These are phyloP conservation scores for Sequoia sempervirens DNA, from an alignment of 75 land plant genomes.

Conservation along the genomic window DNA sequence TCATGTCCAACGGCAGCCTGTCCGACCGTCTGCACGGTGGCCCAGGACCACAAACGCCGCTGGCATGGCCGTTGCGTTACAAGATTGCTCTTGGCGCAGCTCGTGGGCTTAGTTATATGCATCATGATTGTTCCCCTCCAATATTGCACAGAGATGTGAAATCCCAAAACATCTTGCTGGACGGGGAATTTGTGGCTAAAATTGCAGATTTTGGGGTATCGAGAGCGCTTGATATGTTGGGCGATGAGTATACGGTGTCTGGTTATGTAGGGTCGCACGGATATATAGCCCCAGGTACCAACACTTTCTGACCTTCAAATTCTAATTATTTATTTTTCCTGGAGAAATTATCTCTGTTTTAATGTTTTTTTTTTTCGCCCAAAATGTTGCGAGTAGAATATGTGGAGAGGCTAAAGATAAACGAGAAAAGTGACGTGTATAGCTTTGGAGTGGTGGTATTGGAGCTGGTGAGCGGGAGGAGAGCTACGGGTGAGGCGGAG, in stretches of 20 bases:
- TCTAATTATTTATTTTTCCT: neutral
- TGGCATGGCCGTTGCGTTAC: slow-evolving; percentile 35
- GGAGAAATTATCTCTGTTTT: neutral
- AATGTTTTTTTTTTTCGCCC: neutral
- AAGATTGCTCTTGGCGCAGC: slow-evolving; percentile 5
- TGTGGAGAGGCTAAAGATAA: slow-evolving; percentile 20
- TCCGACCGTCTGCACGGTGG: slow-evolving; percentile 10
- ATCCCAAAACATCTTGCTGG: slow-evolving; percentile 24
- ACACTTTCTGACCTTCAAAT: no score
- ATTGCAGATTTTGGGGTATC: slow-evolving; percentile 26
- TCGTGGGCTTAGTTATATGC: slow-evolving; percentile 31
- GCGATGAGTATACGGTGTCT: neutral
- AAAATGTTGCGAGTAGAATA: slow-evolving; percentile 14
- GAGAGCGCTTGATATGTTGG: slow-evolving; percentile 8
- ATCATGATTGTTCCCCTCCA: slow-evolving; percentile 44
- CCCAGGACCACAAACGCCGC: neutral
- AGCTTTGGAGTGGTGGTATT: slow-evolving; percentile 45
- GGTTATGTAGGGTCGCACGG: no score
- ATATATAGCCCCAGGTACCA: no score
- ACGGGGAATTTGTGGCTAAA: no score
- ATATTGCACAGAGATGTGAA: slow-evolving; percentile 55
- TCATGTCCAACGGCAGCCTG: slow-evolving; percentile 42
- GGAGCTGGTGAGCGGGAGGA: slow-evolving; percentile 29
- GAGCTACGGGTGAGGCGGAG: slow-evolving; percentile 18
- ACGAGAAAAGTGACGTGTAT: slow-evolving; percentile 37